phyloP scores from a whole-genome alignment of 1,284 basidiomycete species.

The Fomitopsis palustris region DNA sequence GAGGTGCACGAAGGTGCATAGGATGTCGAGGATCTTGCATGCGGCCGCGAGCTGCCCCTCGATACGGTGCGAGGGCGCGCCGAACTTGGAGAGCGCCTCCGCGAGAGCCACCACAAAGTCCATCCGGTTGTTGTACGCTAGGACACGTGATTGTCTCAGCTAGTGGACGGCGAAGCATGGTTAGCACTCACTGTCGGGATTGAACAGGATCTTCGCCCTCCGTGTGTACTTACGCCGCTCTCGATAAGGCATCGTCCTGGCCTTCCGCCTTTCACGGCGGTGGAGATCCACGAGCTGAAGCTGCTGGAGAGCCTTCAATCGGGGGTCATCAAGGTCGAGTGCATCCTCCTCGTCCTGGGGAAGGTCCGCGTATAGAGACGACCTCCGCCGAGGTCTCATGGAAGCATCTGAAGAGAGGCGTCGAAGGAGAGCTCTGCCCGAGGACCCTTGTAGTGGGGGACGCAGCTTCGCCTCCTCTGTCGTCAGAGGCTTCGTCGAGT shows the following conservation, averaged over 20 bases:
- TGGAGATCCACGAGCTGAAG: conserved; percentile 52
- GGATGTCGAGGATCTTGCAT: conserved; percentile 77
- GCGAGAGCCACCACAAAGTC: conserved; percentile 62
- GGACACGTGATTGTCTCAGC: not conserved
- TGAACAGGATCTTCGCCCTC: conserved; percentile 64
- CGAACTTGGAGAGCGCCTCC: conserved; percentile 61
- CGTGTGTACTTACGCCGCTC: conserved; percentile 59
- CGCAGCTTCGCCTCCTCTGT: not conserved
- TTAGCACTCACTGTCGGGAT: conserved; percentile 53
- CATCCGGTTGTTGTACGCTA: conserved; percentile 54
- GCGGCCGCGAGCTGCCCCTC: conserved; percentile 70
- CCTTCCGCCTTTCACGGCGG: conserved; percentile 52
- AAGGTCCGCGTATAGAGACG: conserved; percentile 11
- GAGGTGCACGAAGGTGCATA: conserved; percentile 78
- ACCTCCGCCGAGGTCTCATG: not conserved
- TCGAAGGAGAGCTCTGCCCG: not conserved
- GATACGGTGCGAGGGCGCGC: conserved; percentile 70
- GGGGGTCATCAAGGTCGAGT: conserved; percentile 31
- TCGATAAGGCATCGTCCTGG: conserved; percentile 63
- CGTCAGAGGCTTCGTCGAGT: not conserved
- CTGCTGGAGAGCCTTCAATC: conserved; percentile 25
- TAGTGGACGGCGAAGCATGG: too few species aligned
- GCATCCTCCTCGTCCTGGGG: not conserved
- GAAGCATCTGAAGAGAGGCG: not conserved
- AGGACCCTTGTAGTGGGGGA: not conserved